Evolutionary conservation across 495 filamentous ascomycete species (phyloP), one percentile per base, ranked within the genome.

Genomic region (Lophiotrema nucula): DNA sequence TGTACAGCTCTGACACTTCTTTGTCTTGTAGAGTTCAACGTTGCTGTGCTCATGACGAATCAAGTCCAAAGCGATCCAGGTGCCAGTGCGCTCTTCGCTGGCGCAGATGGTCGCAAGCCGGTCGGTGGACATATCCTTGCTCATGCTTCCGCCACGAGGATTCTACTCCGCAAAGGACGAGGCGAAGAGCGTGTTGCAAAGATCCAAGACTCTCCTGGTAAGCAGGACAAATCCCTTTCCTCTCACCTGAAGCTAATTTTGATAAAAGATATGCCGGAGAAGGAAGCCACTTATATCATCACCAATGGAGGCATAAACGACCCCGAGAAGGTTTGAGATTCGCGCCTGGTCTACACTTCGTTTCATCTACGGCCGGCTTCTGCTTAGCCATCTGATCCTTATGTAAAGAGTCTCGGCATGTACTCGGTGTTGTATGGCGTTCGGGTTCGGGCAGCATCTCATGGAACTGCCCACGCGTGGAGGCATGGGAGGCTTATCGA

Each of bases 31-130:
- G 88, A 90, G 65, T 91, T 91, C 73, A 91, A 90, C 60, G 74
- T 91, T 55, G 84, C 80, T 48, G 86, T 90, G 22, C 71, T 90
- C 46, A 84, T 90, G 82, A 91, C 88, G 22, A 91, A 90, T 57
- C 88, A 91, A 72, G 88, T 91, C 41, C 86, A 89, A 72, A 86
- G 81, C 47, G 88, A 90, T 58, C 88, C 88, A n/a, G 87, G 88
- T 56, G 88, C 88, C 1, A 88, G 79, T 71, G 84, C 87, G 28
- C 77, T 91, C n/a, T 91, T 91, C 54, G 84, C 87, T 33, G 83
- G 85, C 49, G 88, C 84, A 28, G 88, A 91, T 74, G 88, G 88
- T 49, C 80, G 84, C 15, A 88, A 88, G 60, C 83, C 82, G 61
- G 83, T 88, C 23, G 88, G 88, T 56, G 88, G 88, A 21, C 88